Evolutionary conservation across 2,329 filamentous ascomycete genomes (phyloP).

Genomic region (Fusarium sp.): DNA sequence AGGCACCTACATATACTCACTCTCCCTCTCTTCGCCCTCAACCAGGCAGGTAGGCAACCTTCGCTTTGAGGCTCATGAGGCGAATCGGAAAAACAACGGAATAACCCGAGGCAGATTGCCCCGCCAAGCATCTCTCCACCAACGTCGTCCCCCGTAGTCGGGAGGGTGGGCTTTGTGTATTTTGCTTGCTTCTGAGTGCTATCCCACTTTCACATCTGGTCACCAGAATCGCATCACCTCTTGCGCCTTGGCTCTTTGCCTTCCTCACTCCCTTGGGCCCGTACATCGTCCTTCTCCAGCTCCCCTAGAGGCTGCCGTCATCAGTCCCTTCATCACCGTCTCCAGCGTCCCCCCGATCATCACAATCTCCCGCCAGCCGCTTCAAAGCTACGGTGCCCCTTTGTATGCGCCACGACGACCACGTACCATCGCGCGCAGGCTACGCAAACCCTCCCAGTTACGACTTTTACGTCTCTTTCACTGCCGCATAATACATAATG

Average conservation of each 20-base stretch:
- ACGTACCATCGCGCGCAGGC: conserved; percentile 36
- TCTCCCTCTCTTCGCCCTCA: not conserved
- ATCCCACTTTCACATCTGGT: conserved; percentile 39
- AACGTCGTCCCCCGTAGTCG: conserved; percentile 28
- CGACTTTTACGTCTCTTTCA: not conserved
- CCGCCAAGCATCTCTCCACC: conserved; percentile 46
- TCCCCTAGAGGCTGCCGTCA: conserved; percentile 8
- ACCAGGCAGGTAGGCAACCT: not conserved
- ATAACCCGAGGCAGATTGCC: conserved; percentile 40
- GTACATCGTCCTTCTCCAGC: conserved; percentile 14
- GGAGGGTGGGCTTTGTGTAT: conserved; percentile 41
- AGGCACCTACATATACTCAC: not conserved
- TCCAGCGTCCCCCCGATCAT: conserved; percentile 1
- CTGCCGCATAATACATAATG: conserved; percentile 60
- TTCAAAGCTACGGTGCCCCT: conserved; percentile 23
- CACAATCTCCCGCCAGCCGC: conserved; percentile 11
- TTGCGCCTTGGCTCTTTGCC: conserved; percentile 20
- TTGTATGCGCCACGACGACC: conserved; percentile 41
- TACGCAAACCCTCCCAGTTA: conserved; percentile 12
- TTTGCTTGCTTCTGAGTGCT: conserved; percentile 38
- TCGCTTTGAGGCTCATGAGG: not conserved
- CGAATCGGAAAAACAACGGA: conserved; percentile 48
- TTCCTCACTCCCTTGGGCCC: conserved; percentile 14
- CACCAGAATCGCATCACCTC: conserved; percentile 25
- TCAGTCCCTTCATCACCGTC: conserved; percentile 4